These are phyloP conservation scores for Aspergillus coremiiformis DNA, from an alignment of 495 filamentous ascomycete species.

Conservation along the genomic window DNA sequence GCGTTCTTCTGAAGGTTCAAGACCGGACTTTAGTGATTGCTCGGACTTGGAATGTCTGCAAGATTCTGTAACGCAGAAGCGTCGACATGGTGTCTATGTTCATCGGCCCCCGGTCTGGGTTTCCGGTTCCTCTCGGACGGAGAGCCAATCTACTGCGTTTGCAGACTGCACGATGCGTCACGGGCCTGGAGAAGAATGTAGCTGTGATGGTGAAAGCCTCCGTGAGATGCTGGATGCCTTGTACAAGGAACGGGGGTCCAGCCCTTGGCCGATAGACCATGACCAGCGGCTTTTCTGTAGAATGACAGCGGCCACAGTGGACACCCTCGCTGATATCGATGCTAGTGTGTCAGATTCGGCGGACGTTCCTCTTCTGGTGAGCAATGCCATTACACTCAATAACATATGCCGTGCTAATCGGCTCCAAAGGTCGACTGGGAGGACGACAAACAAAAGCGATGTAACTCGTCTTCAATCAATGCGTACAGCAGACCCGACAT, in stretches of 20 bases:
- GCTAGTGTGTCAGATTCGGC: slow-evolving; percentile 4
- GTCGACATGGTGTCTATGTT: slow-evolving; percentile 27
- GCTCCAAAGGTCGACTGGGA: not conserved
- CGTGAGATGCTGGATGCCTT: not conserved
- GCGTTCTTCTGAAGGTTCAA: not conserved
- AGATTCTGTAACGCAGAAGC: slow-evolving; percentile 18
- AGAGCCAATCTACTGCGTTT: slow-evolving; percentile 6
- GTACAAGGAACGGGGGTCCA: not conserved
- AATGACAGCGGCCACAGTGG: not conserved
- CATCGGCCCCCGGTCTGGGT: slow-evolving; percentile 26
- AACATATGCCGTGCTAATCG: not conserved
- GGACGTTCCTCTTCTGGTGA: slow-evolving; percentile 11
- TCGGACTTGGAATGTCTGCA: slow-evolving; percentile 3
- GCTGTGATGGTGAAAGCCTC: not conserved
- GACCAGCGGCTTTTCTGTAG: not conserved
- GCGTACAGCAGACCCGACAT: not conserved
- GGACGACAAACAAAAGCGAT: not conserved
- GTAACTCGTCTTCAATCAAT: not conserved
- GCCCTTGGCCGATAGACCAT: not conserved
- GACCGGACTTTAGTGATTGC: not conserved
- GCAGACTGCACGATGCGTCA: not conserved
- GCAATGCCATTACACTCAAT: not conserved
- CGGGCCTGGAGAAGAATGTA: not conserved
- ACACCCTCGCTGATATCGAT: not conserved
- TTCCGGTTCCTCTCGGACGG: slow-evolving; percentile 5